phyloP scores from a whole-genome alignment of 2,329 filamentous ascomycete genomes.

The Pseudopyrenochaeta lycopersici region DNA sequence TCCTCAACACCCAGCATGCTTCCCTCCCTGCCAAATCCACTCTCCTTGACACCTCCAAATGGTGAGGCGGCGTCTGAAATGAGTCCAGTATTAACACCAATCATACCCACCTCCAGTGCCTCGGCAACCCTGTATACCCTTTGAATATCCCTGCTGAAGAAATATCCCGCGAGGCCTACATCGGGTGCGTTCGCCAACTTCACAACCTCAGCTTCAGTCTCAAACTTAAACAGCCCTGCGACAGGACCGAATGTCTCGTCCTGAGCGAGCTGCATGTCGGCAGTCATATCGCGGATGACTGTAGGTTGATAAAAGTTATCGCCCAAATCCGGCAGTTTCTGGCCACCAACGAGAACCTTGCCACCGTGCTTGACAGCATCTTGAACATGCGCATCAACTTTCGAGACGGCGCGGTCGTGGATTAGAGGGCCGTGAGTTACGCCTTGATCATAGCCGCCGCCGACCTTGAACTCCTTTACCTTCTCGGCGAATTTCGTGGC shows the following conservation, averaged over 20 bases:
- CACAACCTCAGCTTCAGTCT: slow-evolving; percentile 88
- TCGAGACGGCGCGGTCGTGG: slow-evolving; percentile 73
- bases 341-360: slow-evolving; percentile 61
- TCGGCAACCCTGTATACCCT: slow-evolving; percentile 69
- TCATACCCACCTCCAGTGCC: slow-evolving; percentile 83
- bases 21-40: slow-evolving; percentile 62
- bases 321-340: slow-evolving; percentile 77
- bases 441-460: slow-evolving; percentile 74
- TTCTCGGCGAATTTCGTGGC: slow-evolving; percentile 73
- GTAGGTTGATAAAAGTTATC: slow-evolving; percentile 90
- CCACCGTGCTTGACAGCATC: slow-evolving; percentile 45
- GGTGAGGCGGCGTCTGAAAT: slow-evolving; percentile 59
- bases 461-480: slow-evolving; percentile 78
- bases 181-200: slow-evolving; percentile 80
- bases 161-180: slow-evolving; percentile 93
- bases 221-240: slow-evolving; percentile 87
- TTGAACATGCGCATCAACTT: slow-evolving; percentile 49
- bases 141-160: slow-evolving; percentile 75
- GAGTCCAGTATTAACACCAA: slow-evolving; percentile 68
- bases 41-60: slow-evolving; percentile 60
- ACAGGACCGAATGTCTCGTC: slow-evolving; percentile 98
- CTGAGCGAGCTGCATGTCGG: slow-evolving; percentile 81
- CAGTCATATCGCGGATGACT: slow-evolving; percentile 85
- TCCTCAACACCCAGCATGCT: slow-evolving; percentile 61
- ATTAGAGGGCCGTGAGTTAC: slow-evolving; percentile 85